Evolutionary conservation across 352 stramenopile genomes (phyloP).

Genomic region (Thraustochytrium sp.): DNA sequence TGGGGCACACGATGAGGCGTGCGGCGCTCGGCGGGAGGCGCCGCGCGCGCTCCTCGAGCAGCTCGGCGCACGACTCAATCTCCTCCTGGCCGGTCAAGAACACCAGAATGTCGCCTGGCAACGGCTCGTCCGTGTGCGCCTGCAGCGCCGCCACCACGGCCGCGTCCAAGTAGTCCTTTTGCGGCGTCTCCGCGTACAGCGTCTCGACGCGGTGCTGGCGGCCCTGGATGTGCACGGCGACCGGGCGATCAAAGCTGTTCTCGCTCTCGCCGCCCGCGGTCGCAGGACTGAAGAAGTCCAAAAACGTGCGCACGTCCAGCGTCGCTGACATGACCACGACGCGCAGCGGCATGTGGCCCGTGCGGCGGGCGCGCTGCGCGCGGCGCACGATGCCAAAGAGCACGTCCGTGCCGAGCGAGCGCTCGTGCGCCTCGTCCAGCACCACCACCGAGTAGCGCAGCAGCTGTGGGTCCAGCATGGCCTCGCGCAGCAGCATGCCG

Average conservation of each 20-base stretch:
- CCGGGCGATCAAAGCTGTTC: neutral
- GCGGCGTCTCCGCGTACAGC: slow-evolving; percentile 45
- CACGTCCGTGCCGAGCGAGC: slow-evolving; percentile 86
- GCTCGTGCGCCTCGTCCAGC: slow-evolving; percentile 88
- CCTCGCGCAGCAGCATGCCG: slow-evolving; percentile 81
- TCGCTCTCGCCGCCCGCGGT: neutral
- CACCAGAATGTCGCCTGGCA: slow-evolving; percentile 79
- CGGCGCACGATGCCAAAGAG: slow-evolving; percentile 76
- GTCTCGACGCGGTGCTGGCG: slow-evolving; percentile 45
- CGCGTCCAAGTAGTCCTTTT: slow-evolving; percentile 79
- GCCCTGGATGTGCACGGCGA: slow-evolving; percentile 45
- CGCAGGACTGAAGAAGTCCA: slow-evolving; percentile 75
- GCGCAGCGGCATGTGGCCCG: slow-evolving; percentile 59
- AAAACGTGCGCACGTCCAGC: slow-evolving; percentile 86
- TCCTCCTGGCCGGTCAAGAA: slow-evolving; percentile 92
- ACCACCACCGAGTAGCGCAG: slow-evolving; percentile 78
- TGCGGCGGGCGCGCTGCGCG: slow-evolving; percentile 70
- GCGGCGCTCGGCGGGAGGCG: slow-evolving; percentile 50
- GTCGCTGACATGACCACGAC: slow-evolving; percentile 98
- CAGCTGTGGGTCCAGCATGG: slow-evolving; percentile 72
- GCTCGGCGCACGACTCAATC: slow-evolving; percentile 81
- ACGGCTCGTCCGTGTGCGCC: slow-evolving; percentile 61
- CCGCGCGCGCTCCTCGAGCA: slow-evolving; percentile 58
- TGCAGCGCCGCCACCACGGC: slow-evolving; percentile 76
- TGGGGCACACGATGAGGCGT: slow-evolving; percentile 81